Percentiles rank a stretch among this genome's conserved stretches.
phyloP scores from a whole-genome alignment of 495 filamentous ascomycete species.

The Articulospora tetracladia region DNA sequence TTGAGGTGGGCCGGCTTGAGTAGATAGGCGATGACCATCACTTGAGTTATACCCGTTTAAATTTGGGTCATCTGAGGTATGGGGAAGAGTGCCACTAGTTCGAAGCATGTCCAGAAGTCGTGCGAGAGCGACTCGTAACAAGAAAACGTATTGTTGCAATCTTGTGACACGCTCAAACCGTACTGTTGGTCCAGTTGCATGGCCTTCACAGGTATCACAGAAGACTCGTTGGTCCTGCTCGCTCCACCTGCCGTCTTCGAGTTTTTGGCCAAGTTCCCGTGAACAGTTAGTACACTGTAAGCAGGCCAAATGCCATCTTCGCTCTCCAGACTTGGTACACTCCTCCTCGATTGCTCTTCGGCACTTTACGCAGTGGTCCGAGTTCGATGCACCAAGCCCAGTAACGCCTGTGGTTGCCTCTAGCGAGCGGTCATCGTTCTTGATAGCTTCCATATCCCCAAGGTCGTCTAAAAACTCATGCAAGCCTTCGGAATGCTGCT shows the following conservation, averaged over 20 bases:
- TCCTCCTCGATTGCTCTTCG: constrained; percentile 90
- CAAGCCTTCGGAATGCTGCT: constrained; percentile 66
- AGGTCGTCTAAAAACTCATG: constrained; percentile 79
- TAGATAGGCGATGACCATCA: constrained; percentile 53
- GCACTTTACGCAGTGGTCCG: constrained; percentile 78
- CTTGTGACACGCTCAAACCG: constrained; percentile 68
- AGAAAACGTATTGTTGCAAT: constrained; percentile 89
- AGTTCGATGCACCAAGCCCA: constrained; percentile 68
- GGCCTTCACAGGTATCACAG: constrained; percentile 64
- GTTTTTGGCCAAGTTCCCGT: constrained; percentile 60
- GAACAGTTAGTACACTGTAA: constrained; percentile 72
- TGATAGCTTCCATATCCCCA: constrained; percentile 65
- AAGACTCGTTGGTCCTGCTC: constrained; percentile 59
- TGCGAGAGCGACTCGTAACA: constrained; percentile 87
- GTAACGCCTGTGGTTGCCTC: constrained; percentile 71
- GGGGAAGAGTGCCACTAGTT: constrained; percentile 72
- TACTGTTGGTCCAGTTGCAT: constrained; percentile 42
- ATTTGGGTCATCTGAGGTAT: constrained; percentile 73
- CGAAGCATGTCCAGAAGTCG: constrained; percentile 83
- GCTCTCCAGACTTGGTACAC: constrained; percentile 67
- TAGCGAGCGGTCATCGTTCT: constrained; percentile 66
- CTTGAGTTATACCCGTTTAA: constrained; percentile 61
- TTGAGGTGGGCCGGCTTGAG: constrained; percentile 40
- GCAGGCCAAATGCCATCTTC: constrained; percentile 81
- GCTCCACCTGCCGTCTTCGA: constrained; percentile 64